These are phyloP conservation scores for Bassia scoparia DNA, from an alignment of 148 eudicot genomes.

Conservation along the genomic window DNA sequence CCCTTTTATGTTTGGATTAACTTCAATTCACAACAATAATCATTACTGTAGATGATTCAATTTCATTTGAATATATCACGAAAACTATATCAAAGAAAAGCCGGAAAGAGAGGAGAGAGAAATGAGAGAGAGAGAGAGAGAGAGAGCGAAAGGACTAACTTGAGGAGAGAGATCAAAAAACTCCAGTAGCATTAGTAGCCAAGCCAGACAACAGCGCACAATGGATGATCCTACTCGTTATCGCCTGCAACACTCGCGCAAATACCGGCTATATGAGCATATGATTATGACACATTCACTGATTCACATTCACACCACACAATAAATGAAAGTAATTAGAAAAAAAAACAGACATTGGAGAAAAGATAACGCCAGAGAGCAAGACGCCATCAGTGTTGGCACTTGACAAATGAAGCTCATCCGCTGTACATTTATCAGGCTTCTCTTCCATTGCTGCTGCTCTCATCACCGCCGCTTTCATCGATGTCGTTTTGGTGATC, in stretches of 20 bases:
- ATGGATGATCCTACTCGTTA: conserved; percentile 72
- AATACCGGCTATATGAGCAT: no score
- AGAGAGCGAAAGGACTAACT: conserved; percentile 48
- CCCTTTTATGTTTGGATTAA: no score
- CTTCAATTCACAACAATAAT: no score
- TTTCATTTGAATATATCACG: no score
- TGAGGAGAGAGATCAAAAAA: conserved; percentile 89
- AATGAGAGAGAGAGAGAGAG: conserved; percentile 32
- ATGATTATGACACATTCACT: no score
- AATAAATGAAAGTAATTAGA: no score
- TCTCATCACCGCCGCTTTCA: background rate
- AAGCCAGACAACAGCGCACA: conserved; percentile 87
- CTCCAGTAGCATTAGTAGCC: conserved; percentile 94
- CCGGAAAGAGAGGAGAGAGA: conserved; percentile 43
- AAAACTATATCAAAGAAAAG: background rate
- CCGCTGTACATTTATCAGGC: conserved; percentile 74
- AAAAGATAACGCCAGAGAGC: conserved; percentile 78
- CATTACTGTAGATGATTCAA: no score
- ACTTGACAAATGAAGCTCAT: conserved; percentile 77
- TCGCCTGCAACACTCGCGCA: conserved; percentile 58
- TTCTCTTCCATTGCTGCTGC: conserved; percentile 33
- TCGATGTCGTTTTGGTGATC: background rate
- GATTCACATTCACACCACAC: no score
- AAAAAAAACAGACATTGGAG: conserved; percentile 32
- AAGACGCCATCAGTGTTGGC: conserved; percentile 53